Conservation (phyloP, 2,329 filamentous ascomycete species). For the Daldinia sp. region DNA sequence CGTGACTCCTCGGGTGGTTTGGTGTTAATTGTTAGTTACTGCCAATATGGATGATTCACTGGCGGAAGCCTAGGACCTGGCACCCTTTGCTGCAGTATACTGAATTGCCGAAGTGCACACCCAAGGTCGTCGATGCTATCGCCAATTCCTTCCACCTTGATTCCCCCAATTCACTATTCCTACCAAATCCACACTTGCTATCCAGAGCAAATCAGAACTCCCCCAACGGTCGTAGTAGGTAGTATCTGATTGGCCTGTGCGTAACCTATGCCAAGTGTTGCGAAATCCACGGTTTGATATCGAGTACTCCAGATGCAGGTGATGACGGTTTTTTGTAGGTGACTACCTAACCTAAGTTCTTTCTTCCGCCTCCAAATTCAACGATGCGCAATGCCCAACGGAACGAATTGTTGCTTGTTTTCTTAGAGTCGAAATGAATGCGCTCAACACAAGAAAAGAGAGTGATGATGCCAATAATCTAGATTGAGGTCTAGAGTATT, state of each 20-base stretch:
- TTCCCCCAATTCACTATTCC: constrained; percentile 16
- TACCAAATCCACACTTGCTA: constrained; percentile 21
- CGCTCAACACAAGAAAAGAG: constrained; percentile 52
- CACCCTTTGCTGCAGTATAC: constrained; percentile 1
- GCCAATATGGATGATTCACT: constrained; percentile 6
- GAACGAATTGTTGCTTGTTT: constrained; percentile 33
- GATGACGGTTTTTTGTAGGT: constrained; percentile 5
- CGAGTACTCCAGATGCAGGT: not conserved
- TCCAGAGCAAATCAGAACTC: constrained; percentile 23
- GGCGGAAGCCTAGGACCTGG: not conserved
- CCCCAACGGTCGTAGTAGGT: constrained; percentile 3
- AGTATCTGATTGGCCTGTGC: constrained; percentile 14
- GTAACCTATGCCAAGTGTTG: constrained; percentile 7
- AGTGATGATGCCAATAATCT: constrained; percentile 43
- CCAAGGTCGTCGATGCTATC: constrained; percentile 21
- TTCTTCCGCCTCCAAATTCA: constrained; percentile 36
- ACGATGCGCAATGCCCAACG: constrained; percentile 36
- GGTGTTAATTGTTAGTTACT: not conserved
- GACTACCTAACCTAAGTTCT: not conserved
- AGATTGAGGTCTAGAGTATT: constrained; percentile 41
- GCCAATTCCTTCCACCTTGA: constrained; percentile 23
- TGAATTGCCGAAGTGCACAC: constrained; percentile 9
- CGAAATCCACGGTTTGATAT: constrained; percentile 18
- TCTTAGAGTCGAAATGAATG: constrained; percentile 45
- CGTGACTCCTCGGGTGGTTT: not conserved